A percentile compares a stretch with the other conserved stretches of the same genome.
phyloP scores from a whole-genome alignment of 1,284 basidiomycete genomes.

The Phellopilus nigrolimitatus region DNA sequence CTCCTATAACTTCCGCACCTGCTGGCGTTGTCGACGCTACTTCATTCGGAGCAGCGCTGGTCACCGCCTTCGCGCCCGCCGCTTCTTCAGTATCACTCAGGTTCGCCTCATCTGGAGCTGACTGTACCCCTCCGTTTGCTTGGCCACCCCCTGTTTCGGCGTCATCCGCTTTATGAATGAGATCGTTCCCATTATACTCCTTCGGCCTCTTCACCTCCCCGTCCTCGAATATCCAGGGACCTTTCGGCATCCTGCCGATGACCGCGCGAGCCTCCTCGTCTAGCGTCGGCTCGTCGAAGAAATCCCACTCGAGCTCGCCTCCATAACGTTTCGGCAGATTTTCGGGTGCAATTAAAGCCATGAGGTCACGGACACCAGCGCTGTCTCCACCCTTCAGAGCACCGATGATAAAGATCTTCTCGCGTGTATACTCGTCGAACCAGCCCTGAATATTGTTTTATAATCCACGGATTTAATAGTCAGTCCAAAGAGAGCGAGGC shows the following conservation, averaged over 20 bases:
- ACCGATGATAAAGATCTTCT: conserved; percentile 66
- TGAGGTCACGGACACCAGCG: conserved; percentile 46
- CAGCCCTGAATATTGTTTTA: conserved; percentile 41
- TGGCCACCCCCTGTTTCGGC: no score
- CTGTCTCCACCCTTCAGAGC: conserved; percentile 25
- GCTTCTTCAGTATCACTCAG: no score
- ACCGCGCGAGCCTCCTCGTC: conserved; percentile 42
- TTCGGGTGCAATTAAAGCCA: conserved; percentile 46
- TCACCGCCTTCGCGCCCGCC: no score
- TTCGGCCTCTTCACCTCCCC: conserved; percentile 32
- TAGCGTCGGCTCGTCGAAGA: conserved; percentile 53
- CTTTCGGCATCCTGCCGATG: conserved; percentile 46
- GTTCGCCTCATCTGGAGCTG: no score
- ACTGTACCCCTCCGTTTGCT: no score
- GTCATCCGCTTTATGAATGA: no score
- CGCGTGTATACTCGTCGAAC: conserved; percentile 72
- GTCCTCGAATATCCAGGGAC: conserved; percentile 45
- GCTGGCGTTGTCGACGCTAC: no score
- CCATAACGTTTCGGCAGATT: conserved; percentile 66
- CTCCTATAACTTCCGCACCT: no score
- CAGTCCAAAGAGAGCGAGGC: neutral
- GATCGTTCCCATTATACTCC: conserved; percentile 13
- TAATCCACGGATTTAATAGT: neutral
- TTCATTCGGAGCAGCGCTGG: no score
- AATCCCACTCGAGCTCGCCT: conserved; percentile 63